phyloP scores from a whole-genome alignment of 1,284 basidiomycete species.

The Sparassis latifolia region DNA sequence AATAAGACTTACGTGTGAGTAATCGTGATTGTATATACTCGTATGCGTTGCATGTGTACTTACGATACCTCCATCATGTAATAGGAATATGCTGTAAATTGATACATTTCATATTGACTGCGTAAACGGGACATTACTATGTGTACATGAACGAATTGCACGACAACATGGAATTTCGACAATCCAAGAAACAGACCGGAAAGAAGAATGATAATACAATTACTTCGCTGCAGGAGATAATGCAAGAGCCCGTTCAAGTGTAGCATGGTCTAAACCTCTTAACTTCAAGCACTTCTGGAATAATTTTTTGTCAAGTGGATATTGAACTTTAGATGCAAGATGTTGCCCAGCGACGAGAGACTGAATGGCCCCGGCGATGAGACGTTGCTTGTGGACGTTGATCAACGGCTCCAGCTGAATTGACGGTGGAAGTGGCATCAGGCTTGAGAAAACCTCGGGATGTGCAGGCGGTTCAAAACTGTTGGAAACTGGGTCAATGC shows the following conservation, averaged over 20 bases:
- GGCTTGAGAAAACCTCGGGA: constrained; percentile 69
- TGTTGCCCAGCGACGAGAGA: constrained; percentile 76
- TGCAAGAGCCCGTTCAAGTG: constrained; percentile 39
- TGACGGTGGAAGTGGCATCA: constrained; percentile 62
- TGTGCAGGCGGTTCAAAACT: constrained; percentile 62
- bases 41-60: no score
- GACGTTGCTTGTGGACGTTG: constrained; percentile 83
- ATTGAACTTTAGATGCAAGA: constrained; percentile 64
- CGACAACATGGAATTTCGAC: no score
- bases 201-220: background rate
- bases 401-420: constrained; percentile 81
- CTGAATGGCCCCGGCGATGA: constrained; percentile 73
- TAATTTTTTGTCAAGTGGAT: constrained; percentile 63
- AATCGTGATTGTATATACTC: no score
- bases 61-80: no score
- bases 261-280: constrained; percentile 51
- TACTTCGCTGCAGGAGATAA: constrained; percentile 24
- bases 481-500: constrained; percentile 54
- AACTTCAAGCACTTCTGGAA: constrained; percentile 72
- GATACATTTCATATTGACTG: no score
- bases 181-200: background rate
- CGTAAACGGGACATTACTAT: no score
- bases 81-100: no score
- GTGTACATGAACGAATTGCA: no score
- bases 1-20: no score